Conservation (phyloP, 805 yeast genomes). For the Cyberlindnera japonica region DNA sequence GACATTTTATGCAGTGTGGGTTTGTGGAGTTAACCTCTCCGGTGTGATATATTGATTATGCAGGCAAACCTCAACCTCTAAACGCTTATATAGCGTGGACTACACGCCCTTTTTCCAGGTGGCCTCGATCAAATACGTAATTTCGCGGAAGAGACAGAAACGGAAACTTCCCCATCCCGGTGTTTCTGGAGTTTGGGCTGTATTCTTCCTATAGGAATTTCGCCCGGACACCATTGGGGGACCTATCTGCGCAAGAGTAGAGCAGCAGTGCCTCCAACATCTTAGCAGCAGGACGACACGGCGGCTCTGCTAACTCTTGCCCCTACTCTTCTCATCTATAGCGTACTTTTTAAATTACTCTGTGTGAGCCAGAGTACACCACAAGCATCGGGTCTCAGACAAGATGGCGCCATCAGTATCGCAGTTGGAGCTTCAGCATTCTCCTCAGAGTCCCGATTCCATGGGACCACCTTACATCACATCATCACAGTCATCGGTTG, state of each 20-base stretch:
- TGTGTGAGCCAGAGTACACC: too few relatives aligned
- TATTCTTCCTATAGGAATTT: neutral
- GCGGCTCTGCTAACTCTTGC: too few relatives aligned
- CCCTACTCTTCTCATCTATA: too few relatives aligned
- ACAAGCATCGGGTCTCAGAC: too few relatives aligned
- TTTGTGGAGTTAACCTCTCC: neutral
- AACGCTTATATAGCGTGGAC: too few relatives aligned
- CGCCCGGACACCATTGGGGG: neutral
- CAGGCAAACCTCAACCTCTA: too few relatives aligned
- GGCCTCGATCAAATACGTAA: neutral
- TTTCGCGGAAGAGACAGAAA: neutral
- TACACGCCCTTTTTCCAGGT: neutral
- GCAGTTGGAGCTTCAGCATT: constrained; percentile 6
- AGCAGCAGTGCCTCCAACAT: too few relatives aligned
- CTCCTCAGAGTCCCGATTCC: constrained; percentile 5
- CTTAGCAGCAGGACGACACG: too few relatives aligned
- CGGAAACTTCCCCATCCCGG: neutral
- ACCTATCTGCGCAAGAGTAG: neutral
- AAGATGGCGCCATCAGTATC: constrained; percentile 8
- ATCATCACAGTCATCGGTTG: constrained; percentile 1
- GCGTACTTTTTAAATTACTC: too few relatives aligned
- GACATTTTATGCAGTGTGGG: too few relatives aligned
- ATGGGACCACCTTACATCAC: constrained; percentile 1
- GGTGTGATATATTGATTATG: too few relatives aligned
- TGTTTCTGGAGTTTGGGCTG: neutral